phyloP scores from a whole-genome alignment of 805 yeast species.

The Candida berthetii region DNA sequence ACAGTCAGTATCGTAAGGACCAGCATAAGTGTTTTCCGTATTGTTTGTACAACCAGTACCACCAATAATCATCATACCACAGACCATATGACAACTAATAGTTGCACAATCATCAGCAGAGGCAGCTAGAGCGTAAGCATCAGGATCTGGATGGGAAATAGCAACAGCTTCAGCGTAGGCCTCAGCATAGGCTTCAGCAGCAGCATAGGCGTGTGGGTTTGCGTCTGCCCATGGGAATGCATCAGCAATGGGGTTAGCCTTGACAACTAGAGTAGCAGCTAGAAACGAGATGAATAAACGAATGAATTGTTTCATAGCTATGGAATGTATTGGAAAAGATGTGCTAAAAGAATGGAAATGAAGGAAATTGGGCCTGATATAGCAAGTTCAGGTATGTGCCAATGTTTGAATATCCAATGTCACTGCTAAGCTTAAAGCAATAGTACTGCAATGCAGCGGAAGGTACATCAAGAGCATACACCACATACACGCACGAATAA shows the following conservation, averaged over 20 bases:
- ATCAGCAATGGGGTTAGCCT: conserved; percentile 10
- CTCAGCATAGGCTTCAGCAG: conserved; percentile 19
- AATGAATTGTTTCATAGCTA: no score
- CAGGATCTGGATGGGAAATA: conserved; percentile 24
- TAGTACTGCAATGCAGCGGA: no score
- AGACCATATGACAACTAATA: conserved; percentile 26
- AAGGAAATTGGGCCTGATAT: no score
- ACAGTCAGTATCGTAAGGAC: conserved; percentile 26
- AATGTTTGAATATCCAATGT: no score
- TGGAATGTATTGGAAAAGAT: no score
- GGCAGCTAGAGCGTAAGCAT: conserved; percentile 24
- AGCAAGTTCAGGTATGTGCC: no score
- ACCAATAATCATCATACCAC: conserved; percentile 26
- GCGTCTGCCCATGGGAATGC: conserved; percentile 19
- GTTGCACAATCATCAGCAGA: conserved; percentile 24
- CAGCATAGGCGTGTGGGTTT: conserved; percentile 15
- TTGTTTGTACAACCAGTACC: conserved; percentile 22
- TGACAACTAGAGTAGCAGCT: neutral
- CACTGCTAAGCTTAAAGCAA: no score
- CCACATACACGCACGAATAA: no score
- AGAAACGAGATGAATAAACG: no score
- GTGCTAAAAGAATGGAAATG: no score
- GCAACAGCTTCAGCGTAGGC: conserved; percentile 21
- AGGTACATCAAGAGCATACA: no score
- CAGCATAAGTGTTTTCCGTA: conserved; percentile 13